Evolutionary conservation across 352 stramenopile species (phyloP), one percentile per base, ranked within the genome.

Genomic region (Phytophthora capsici): DNA sequence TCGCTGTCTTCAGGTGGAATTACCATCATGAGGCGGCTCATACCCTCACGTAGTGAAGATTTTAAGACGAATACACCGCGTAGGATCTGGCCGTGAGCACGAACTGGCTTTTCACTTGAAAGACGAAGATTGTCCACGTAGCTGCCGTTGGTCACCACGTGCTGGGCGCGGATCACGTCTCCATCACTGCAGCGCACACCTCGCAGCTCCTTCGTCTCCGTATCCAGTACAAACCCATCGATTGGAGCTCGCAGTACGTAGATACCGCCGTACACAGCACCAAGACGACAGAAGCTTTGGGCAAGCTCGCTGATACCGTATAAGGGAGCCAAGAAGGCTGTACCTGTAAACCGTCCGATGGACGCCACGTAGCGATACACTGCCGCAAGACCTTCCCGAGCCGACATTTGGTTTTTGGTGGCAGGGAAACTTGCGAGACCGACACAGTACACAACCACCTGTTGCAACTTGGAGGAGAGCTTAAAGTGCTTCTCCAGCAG

Each of bases 291-390:
- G 66, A 97, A 97, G 41, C 82, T 91, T 74, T 97, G 90, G 1
- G 87, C 77, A 25, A 97, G 69, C 72, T 97, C 90, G 22, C 88
- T 89, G 16, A 94, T 78, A 14, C 90, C 90, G 44, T 95, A 97
- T 19, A 95, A 61, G 23, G 90, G 86, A 2, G 82, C 71, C 14
- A 97, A 63, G 62, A 96, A 96, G 1, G 89, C 88, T 8, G 90
- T 96, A 25, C 81, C 77, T 17, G 89, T 89, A 69, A 96, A 97
- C 5, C 88, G 82, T 6, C 90, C 90, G 20, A 97, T 90, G 2
- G 86, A 92, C 30, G 84, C 71, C 25, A 94, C 73, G 22, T 90
- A 90, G 12, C 70, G 67, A 48, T 87, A 88, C 10, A 91, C 78
- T 0, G 77, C 77, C 16, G 69, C 66, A 19, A 91, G 77, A 3